phyloP scores from a whole-genome alignment of 352 stramenopile genomes.

The Globisporangium emineosum region DNA sequence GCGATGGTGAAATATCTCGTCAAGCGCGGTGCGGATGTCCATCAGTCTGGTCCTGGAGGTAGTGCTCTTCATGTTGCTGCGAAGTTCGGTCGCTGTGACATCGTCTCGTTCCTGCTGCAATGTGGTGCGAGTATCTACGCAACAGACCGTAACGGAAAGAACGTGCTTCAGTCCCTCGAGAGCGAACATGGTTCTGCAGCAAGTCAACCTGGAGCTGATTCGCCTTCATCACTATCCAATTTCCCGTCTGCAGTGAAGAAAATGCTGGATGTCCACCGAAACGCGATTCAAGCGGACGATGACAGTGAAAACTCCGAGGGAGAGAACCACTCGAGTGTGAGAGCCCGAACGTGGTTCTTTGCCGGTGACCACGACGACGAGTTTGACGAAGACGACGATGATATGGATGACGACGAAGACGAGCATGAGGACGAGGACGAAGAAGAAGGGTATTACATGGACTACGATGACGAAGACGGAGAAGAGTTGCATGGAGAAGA shows the following conservation, averaged over 20 bases:
- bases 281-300: constrained; percentile 24
- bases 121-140: constrained; percentile 61
- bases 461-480: constrained; percentile 54
- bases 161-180: constrained; percentile 43
- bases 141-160: constrained; percentile 48
- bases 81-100: constrained; percentile 55
- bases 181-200: not conserved
- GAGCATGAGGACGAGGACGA: constrained; percentile 52
- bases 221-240: not conserved
- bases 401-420: constrained; percentile 51
- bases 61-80: constrained; percentile 72
- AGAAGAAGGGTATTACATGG: constrained; percentile 48
- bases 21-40: constrained; percentile 73
- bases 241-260: constrained; percentile 45
- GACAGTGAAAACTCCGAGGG: constrained; percentile 55
- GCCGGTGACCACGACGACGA: constrained; percentile 43
- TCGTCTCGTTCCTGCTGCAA: constrained; percentile 72
- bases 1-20: constrained; percentile 74
- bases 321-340: constrained; percentile 25
- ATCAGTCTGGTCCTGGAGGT: constrained; percentile 43
- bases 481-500: constrained; percentile 20
- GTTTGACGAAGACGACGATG: constrained; percentile 45
- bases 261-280: constrained; percentile 51
- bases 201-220: not conserved
- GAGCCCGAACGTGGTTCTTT: constrained; percentile 37